Evolutionary conservation across 2,329 filamentous ascomycete species (phyloP).

Genomic region (Aspergillus carbonarius): DNA sequence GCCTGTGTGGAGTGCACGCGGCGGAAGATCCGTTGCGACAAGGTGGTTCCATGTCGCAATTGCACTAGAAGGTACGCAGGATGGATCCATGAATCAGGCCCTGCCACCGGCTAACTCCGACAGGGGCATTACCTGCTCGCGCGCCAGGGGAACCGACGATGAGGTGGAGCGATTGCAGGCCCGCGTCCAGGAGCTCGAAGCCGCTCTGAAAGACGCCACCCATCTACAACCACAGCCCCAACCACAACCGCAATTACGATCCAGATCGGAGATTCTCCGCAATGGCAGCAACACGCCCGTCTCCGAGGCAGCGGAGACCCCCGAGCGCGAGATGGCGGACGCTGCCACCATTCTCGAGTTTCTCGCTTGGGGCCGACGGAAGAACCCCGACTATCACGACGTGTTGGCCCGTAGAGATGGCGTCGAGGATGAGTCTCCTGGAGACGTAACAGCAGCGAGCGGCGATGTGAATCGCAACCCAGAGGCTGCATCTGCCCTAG

Average conservation of each 20-base stretch:
- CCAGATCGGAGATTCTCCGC: neutral
- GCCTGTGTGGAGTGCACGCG: constrained; percentile 29
- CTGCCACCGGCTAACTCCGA: neutral
- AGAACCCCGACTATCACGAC: constrained; percentile 37
- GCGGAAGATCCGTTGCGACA: constrained; percentile 41
- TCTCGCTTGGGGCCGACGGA: constrained; percentile 50
- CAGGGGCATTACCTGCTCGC: constrained; percentile 6
- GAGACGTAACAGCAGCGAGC: constrained; percentile 17
- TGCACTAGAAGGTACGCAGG: constrained; percentile 30
- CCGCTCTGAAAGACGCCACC: constrained; percentile 18
- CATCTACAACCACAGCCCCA: neutral
- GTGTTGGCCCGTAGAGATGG: constrained; percentile 20
- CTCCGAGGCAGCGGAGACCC: neutral
- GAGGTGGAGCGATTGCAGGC: constrained; percentile 23
- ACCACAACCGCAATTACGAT: neutral
- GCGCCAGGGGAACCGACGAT: constrained; percentile 12
- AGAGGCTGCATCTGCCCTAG: constrained; percentile 5
- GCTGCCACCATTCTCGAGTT: constrained; percentile 51
- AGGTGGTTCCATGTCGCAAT: constrained; percentile 42
- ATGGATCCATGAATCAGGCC: too few relatives aligned
- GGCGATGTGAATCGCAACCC: constrained; percentile 10
- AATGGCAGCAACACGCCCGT: neutral
- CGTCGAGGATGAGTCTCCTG: constrained; percentile 22
- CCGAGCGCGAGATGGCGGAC: constrained; percentile 33
- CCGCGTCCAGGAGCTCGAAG: constrained; percentile 29